phyloP scores from a whole-genome alignment of 1,284 basidiomycete species.

The Cryptococcus amylolentus region DNA sequence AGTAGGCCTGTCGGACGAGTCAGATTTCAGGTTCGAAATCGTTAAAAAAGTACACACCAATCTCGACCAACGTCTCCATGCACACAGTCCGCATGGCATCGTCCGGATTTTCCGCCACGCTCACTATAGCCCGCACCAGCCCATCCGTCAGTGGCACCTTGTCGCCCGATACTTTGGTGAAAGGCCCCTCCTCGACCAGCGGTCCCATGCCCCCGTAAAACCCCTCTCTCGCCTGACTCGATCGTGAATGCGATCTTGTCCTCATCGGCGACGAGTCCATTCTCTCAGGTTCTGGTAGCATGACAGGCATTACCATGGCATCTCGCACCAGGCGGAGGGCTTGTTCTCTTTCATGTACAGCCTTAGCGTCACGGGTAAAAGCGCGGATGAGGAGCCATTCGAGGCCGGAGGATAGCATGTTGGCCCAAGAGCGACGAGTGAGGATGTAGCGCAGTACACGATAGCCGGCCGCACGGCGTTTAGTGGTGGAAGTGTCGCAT shows the following conservation, averaged over 20 bases:
- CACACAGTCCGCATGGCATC: slow-evolving; percentile 82
- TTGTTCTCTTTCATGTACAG: slow-evolving; percentile 82
- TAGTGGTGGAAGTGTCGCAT: slow-evolving; percentile 67
- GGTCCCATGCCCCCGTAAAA: not conserved
- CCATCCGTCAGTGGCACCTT: slow-evolving; percentile 54
- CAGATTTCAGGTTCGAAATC: not conserved
- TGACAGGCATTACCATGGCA: slow-evolving; percentile 57
- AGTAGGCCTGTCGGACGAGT: slow-evolving; percentile 61
- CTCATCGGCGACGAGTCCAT: slow-evolving; percentile 8
- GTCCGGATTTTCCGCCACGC: slow-evolving; percentile 88
- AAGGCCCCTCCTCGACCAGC: not conserved
- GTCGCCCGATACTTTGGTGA: slow-evolving; percentile 13
- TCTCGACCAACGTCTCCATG: slow-evolving; percentile 86
- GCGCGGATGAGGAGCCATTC: slow-evolving; percentile 91
- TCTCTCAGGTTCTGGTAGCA: not conserved
- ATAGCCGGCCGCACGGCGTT: slow-evolving; percentile 78
- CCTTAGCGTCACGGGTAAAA: slow-evolving; percentile 75
- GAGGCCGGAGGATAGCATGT: slow-evolving; percentile 53
- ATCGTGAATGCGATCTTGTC: slow-evolving; percentile 7
- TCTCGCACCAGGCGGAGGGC: slow-evolving; percentile 88
- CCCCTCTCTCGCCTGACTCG: not conserved
- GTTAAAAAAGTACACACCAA: slow-evolving; percentile 56
- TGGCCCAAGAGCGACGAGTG: slow-evolving; percentile 55
- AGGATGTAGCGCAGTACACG: slow-evolving; percentile 78
- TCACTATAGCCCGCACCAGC: slow-evolving; percentile 80